phyloP scores from a whole-genome alignment of 2,329 filamentous ascomycete species.

The Sclerotinia sclerotiorum region DNA sequence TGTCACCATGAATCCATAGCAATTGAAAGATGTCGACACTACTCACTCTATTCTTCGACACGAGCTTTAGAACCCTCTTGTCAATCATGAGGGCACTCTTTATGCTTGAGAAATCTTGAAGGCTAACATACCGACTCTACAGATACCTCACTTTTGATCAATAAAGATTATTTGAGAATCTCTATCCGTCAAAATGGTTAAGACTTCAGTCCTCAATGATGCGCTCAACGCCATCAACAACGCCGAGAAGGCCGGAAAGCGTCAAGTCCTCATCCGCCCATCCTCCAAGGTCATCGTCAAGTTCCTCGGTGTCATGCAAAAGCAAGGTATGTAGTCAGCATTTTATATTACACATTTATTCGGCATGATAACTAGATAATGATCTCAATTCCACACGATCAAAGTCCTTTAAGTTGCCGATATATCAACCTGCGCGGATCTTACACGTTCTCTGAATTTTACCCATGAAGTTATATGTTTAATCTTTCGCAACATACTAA shows the following conservation, averaged over 20 bases:
- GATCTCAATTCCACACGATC: slow-evolving; percentile 80
- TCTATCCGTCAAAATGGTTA: slow-evolving; percentile 89
- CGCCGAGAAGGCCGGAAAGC: slow-evolving; percentile 99
- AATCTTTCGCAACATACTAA: slow-evolving; percentile 89
- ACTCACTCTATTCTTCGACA: slow-evolving; percentile 61
- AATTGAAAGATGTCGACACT: slow-evolving; percentile 52
- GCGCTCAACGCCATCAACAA: slow-evolving; percentile 99
- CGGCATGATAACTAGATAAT: slow-evolving; percentile 99
- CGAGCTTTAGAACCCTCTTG: slow-evolving; percentile 69
- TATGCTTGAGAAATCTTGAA: slow-evolving; percentile 60
- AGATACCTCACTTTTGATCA: slow-evolving; percentile 65
- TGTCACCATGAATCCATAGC: slow-evolving; percentile 25
- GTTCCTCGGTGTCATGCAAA: slow-evolving; percentile 99
- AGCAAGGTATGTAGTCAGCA: slow-evolving; percentile 77
- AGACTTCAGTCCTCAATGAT: slow-evolving; percentile 99
- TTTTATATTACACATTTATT: slow-evolving; percentile 46
- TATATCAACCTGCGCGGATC: slow-evolving; percentile 87
- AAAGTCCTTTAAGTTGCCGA: slow-evolving; percentile 99
- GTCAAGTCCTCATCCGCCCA: slow-evolving; percentile 96
- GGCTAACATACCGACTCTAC: slow-evolving; percentile 56
- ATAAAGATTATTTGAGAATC: slow-evolving; percentile 74
- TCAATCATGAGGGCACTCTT: slow-evolving; percentile 64
- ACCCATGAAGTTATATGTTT: slow-evolving; percentile 84
- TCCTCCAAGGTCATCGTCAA: slow-evolving; percentile 99
- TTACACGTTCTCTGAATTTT: slow-evolving; percentile 90